Base-by-base conservation (phyloP, 768 basidiomycete genomes). In the Rhizopogon vinicolor region DNA sequence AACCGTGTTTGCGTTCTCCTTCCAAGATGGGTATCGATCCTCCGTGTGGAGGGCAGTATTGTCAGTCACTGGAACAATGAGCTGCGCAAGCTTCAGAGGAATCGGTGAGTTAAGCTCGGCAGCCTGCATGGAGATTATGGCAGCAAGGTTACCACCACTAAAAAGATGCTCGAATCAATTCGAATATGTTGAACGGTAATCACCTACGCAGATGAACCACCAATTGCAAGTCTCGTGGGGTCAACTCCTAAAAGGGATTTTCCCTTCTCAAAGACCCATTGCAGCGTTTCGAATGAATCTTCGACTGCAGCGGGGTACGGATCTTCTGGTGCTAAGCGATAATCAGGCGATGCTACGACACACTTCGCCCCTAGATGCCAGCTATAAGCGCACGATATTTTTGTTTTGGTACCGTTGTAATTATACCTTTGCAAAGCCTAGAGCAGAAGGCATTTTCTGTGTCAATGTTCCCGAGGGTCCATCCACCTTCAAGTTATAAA, bases 11-110 rank as follows among this genome's bases (percentile, higher is more conserved):
- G 73, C 72, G 62, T 87, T 88, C 56, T 80, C 77, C 14, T 69
- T 70, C 87, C 88, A 89, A 5, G 78, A 79, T 16, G 65, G 66
- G 60, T 81, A 74, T 5, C 65, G 67, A 14, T 60, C 57, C 2
- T 61, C 75, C 44, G 62, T 71, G 56, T 58, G 74, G 72, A 62
- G 62, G 7, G 83, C 82, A 14, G 88, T 89, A 74, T 89, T 90
- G 65, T 91, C 86, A 2, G 79, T 83, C 28, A 89, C 87, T 0
- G 89, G 89, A 4, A 89, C 89, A 42, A 89, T 77, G 51, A 90
- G 76, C 7, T 89, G 74, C 60, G 85, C 84, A 68, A 86, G 82
- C 3, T 78, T 60, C 44, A 89, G 64, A 3, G 79, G 78, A 48
- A 85, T 80, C 5, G 79, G 76, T 2, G 79, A 80, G 9, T 63